phyloP scores from a whole-genome alignment of 1,139 yeast species.

The Candida freyschussii region DNA sequence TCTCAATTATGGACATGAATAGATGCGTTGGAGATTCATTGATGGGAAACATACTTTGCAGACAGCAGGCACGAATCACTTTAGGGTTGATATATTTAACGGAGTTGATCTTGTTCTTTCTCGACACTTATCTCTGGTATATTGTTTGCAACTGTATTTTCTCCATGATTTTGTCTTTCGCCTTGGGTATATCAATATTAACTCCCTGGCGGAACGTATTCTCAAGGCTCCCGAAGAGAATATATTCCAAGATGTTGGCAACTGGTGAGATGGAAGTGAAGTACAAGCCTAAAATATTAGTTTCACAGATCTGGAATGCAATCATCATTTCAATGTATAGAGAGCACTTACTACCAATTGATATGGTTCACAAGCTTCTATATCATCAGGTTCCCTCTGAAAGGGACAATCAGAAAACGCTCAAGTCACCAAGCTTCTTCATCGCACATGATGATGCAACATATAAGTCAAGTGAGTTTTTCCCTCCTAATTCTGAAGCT shows the following conservation, averaged over 20 bases:
- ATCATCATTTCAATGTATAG: constrained; percentile 69
- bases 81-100: constrained; percentile 54
- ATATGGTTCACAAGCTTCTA: constrained; percentile 57
- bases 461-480: constrained; percentile 58
- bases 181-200: constrained; percentile 71
- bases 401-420: constrained; percentile 31
- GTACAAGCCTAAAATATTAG: constrained; percentile 43
- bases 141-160: constrained; percentile 74
- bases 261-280: constrained; percentile 45
- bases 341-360: constrained; percentile 72
- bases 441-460: constrained; percentile 72
- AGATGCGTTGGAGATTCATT: constrained; percentile 59
- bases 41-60: constrained; percentile 50
- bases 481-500: constrained; percentile 68
- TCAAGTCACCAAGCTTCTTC: constrained; percentile 64
- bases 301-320: constrained; percentile 79
- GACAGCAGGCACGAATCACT: constrained; percentile 53
- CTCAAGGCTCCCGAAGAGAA: constrained; percentile 68
- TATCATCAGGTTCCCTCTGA: constrained; percentile 46
- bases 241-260: constrained; percentile 58
- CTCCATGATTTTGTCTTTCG: constrained; percentile 65
- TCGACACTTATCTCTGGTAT: constrained; percentile 89
- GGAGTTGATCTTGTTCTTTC: constrained; percentile 68
- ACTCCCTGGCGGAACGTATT: constrained; percentile 87
- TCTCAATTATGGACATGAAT: constrained; percentile 52